Evolutionary conservation across 345 rosid species (phyloP), one percentile per base, ranked within the genome.

Genomic region (Moricandia moricandioides): DNA sequence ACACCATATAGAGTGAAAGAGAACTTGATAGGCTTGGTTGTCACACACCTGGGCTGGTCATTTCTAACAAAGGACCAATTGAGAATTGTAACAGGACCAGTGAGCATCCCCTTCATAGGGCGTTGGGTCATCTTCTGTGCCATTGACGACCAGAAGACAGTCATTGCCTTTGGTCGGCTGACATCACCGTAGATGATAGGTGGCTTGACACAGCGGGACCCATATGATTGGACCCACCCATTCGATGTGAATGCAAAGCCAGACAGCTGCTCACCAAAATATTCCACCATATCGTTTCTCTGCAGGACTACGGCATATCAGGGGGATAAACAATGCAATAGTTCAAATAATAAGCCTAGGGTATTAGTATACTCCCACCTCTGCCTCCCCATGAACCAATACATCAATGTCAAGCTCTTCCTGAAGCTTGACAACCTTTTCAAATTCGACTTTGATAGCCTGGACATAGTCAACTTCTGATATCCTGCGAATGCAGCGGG

Each of bases 361-460:
- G 54, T 16, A 61, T 66, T 6, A 11, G 72, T 52, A 75, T 26
- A 34, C 26, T 69, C 51, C 74, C 66, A 88, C 96, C 89, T 90
- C 96, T 65, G 96, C 91, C 78, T 88, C 92, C 59, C 96, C 96
- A 39, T 91, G 96, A 64, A 91, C 96, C 77, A 91, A 72, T 59
- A 91, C 93, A 85, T 91, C 93, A 67, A 91, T 87, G 55, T 83
- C 93, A 65, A 88, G 86, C 81, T 87, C 96, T 83, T 88, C 96
- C 40, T 91, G 96, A 60, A 91, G 84, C 81, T 85, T 82, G 70
- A 91, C 87, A 73, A 91, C 91, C 47, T 87, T 86, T 70, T 40
- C 85, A 51, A 88, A 85, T 77, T 91, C 93, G 77, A 80, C 87
- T 84, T 87, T 88, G 73, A 91, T 86, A 78, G 89, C 80, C 39